Base-by-base conservation (phyloP, 495 filamentous ascomycete genomes). In the Penicillium fimorum region DNA sequence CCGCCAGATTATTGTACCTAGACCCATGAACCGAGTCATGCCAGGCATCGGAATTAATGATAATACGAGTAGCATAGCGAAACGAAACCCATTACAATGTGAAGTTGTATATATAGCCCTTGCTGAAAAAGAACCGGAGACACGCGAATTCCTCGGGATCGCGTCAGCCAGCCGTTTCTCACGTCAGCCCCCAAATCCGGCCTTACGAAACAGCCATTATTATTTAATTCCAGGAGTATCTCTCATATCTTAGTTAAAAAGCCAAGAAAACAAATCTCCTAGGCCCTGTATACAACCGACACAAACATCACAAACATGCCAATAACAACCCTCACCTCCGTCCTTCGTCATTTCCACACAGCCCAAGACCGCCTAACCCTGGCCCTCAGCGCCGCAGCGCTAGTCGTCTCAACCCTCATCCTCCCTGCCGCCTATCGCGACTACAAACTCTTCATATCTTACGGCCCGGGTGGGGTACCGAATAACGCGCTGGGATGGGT, bases 401-500 rank as follows among this genome's bases (percentile, higher is more conserved):
- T 67, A 1, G 18, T 69, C 9, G 63, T 58, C 50, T 60, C 57
- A 18, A 45, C 65, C 3, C 17, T 70, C 27, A 27, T 67, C 2
- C 22, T 73, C 41, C 70, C 70, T 4, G 56, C 57, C 40, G 56
- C 59, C 12, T 71, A 72, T 41, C 65, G 65, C 58, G 69, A 73
- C 52, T 76, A 74, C 59, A 43, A 50, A 17, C 58, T 53, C 30
- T 76, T 67, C 50, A 45, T 62, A 2, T 66, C 65, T 45, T 73
- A 73, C 49, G 73, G 73, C 5, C 67, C 66, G 0, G 70, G 70
- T 13, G 71, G 71, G 0, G 20, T 61, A 0, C 73, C 71, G 7
- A 59, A 70, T 46, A 76, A 76, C 45, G 32, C 65, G 3, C 18
- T 73, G 32, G 71, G 73, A 17, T 76, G 73, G 73, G 25, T 72